These are phyloP conservation scores for Juncus inflexus DNA, from an alignment of 176 grass and related monocot species.

Conservation along the genomic window DNA sequence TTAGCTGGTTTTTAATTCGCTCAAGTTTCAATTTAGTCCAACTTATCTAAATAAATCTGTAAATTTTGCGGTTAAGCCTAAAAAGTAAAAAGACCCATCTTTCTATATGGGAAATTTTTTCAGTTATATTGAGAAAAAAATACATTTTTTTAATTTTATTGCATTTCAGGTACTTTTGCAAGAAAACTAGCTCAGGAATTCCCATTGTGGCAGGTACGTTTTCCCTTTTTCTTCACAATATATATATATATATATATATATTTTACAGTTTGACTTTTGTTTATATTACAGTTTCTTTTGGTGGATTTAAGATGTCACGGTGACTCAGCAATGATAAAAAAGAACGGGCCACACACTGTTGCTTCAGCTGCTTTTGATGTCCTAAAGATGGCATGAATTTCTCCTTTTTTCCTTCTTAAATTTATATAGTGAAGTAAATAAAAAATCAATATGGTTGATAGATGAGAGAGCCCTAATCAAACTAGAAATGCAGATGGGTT, in stretches of 20 bases:
- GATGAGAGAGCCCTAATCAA: not conserved
- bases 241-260: not conserved
- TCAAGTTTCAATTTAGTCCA: no score
- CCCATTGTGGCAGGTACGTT: conserved; percentile 90
- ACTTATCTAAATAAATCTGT: no score
- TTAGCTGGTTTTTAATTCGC: not conserved
- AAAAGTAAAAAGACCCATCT: no score
- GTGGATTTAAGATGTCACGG: conserved; percentile 97
- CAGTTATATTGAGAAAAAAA: no score
- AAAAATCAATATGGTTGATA: no score
- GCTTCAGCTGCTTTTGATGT: conserved; percentile 85
- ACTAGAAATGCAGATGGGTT: not conserved
- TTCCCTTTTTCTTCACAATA: conserved; percentile 19
- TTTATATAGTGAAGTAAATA: not conserved
- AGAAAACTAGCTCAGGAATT: conserved; percentile 96
- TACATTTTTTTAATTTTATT: conserved; percentile 25
- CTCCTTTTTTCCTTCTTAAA: not conserved
- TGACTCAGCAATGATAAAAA: conserved; percentile 72
- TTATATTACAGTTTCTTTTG: conserved; percentile 73
- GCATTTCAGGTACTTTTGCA: conserved; percentile 62
- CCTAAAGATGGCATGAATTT: conserved; percentile 78
- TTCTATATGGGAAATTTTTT: no score
- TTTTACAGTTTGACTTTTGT: conserved; percentile 18
- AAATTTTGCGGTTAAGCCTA: no score
- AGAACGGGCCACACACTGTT: conserved; percentile 72